Evolutionary conservation across 2,329 filamentous ascomycete genomes (phyloP), one percentile per base, ranked within the genome.

Genomic region (Colletotrichum godetiae): DNA sequence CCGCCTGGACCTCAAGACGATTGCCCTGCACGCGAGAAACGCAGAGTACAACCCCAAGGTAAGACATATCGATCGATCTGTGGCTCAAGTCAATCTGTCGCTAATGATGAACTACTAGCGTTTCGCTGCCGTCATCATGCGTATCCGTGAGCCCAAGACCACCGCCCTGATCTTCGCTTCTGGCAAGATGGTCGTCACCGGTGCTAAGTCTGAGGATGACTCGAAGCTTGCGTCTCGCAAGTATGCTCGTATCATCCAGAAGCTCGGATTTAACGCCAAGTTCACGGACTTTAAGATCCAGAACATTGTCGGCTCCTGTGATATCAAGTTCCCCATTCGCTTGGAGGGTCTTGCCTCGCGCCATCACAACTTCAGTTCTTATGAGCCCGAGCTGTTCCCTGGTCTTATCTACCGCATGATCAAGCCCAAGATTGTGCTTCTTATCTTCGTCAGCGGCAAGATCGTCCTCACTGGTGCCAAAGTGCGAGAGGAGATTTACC

Each of bases 331-430:
- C 87, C 97, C 97, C 67, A 98, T 99, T 79, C 95, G 97, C 77
- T 89, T 99, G 72, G 97, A 98, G 84, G 97, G 97, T 85, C 88
- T 99, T 82, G 97, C 97, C 19, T 97, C 93, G 78, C 95, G 95
- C 86, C 97, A 99, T 90, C 96, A 98, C 89, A 98, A 98, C 87
- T 99, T 98, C 91, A 97, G 94, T 86, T 98, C 95, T 71, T 99
- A 99, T 85, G 97, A 99, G 85, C 97, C 97, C 77, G 97, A 99
- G 83, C 85, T 99, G 83, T 99, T 98, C 90, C 97, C 97, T 80
- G 97, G 97, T 91, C 92, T 99, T 65, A 99, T 99, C 86, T 99
- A 99, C 87, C 95, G 97, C 83, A 99, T 99, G 97, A 98, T 98
- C 89, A 98, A 98, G 89, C 97, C 97, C 24, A 98, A 98, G 92